These are phyloP conservation scores for Ottelia alismoides DNA, from an alignment of 106 monocot genomes.

Conservation along the genomic window DNA sequence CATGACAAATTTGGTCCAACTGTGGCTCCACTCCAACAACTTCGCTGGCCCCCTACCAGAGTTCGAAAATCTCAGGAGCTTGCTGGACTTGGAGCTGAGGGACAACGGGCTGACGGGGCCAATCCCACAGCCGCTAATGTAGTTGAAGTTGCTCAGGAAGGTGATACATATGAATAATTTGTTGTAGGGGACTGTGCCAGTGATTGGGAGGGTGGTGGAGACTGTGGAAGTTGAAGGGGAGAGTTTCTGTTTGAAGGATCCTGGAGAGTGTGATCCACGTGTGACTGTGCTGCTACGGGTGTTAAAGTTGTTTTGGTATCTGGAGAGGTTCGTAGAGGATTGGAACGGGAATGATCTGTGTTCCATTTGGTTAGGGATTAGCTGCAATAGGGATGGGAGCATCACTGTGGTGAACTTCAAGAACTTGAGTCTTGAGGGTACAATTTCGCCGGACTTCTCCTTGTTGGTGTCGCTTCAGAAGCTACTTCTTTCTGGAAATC, in stretches of 20 bases:
- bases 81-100: too few species aligned
- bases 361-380: conserved; percentile 38
- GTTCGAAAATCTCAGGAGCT: too few species aligned
- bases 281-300: conserved; percentile 24
- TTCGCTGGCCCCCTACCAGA: too few species aligned
- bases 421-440: conserved; percentile 36
- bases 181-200: too few species aligned
- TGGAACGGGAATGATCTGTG: conserved; percentile 73
- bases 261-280: conserved; percentile 36
- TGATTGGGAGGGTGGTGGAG: too few species aligned
- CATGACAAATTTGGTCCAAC: too few species aligned
- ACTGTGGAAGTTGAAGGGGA: too few species aligned
- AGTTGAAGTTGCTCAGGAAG: too few species aligned
- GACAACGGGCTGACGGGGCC: too few species aligned
- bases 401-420: conserved; percentile 40
- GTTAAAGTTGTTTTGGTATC: conserved; percentile 22
- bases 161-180: too few species aligned
- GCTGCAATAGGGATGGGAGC: conserved; percentile 31
- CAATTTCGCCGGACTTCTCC: conserved; percentile 29
- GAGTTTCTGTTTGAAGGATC: neutral
- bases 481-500: conserved; percentile 35
- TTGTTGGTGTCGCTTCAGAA: conserved; percentile 25
- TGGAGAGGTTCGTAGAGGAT: conserved; percentile 22
- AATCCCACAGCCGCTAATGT: too few species aligned
- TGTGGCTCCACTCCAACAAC: too few species aligned